Conservation (phyloP, 495 filamentous ascomycete genomes). For the Aspergillus avenaceus region DNA sequence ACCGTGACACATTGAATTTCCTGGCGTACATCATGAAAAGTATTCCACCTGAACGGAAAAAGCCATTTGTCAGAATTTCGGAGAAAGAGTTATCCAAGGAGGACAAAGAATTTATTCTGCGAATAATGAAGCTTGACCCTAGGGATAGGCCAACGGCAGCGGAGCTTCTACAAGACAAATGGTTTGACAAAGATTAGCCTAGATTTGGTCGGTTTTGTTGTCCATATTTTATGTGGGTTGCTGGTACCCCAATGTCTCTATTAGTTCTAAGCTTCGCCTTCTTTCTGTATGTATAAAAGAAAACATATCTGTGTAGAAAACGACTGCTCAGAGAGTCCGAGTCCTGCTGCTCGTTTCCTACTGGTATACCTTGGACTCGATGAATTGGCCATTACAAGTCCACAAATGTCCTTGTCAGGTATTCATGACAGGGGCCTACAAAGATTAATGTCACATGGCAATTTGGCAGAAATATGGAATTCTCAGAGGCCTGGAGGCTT, state of each 20-base stretch:
- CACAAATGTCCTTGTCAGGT: too few relatives aligned
- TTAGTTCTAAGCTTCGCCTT: too few relatives aligned
- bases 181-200: constrained; percentile 3
- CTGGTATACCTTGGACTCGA: too few relatives aligned
- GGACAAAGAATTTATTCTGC: constrained; percentile 15
- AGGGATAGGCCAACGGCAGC: constrained; percentile 16
- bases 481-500: too few relatives aligned
- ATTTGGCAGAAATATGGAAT: too few relatives aligned
- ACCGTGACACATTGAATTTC: constrained; percentile 13
- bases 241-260: background rate
- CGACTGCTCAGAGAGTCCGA: too few relatives aligned
- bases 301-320: too few relatives aligned
- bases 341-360: too few relatives aligned
- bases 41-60: background rate
- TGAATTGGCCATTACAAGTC: too few relatives aligned
- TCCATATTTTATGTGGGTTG: background rate
- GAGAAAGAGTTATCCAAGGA: constrained; percentile 11
- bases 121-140: constrained; percentile 17
- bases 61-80: constrained; percentile 8
- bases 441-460: too few relatives aligned
- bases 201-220: background rate
- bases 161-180: constrained; percentile 15
- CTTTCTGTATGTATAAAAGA: too few relatives aligned
- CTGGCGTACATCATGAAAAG: constrained; percentile 16
- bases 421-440: too few relatives aligned